Evolutionary conservation across 2,329 filamentous ascomycete species (phyloP).

Genomic region (Ascochyta lentis): DNA sequence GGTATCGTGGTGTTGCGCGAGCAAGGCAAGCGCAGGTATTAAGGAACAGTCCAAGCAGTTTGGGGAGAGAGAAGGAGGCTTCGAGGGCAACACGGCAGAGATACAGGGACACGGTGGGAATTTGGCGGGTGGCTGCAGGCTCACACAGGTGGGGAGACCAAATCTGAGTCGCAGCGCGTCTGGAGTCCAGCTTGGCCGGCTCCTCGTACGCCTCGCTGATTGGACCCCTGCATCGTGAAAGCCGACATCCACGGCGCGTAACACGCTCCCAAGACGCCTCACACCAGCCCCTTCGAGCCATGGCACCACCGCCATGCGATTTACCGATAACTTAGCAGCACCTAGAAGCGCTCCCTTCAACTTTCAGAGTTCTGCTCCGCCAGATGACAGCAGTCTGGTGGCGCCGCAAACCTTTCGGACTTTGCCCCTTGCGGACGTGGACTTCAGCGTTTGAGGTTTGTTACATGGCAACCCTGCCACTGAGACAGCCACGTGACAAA

Average conservation of each 20-base stretch:
- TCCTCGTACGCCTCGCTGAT: slow-evolving; percentile 35
- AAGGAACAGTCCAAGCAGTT: slow-evolving; percentile 29
- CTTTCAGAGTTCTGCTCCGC: slow-evolving; percentile 6
- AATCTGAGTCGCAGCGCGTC: slow-evolving; percentile 48
- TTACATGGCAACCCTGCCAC: slow-evolving; percentile 43
- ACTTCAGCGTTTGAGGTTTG: slow-evolving; percentile 46
- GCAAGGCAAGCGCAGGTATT: slow-evolving; percentile 28
- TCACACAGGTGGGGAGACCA: slow-evolving; percentile 45
- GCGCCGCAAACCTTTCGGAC: slow-evolving; percentile 15
- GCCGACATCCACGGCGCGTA: slow-evolving; percentile 44
- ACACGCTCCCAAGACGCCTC: slow-evolving; percentile 28
- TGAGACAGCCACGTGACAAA: slow-evolving; percentile 48
- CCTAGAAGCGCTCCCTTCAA: slow-evolving; percentile 24
- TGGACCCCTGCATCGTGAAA: slow-evolving; percentile 36
- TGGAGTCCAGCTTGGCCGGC: slow-evolving; percentile 44
- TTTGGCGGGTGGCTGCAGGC: slow-evolving; percentile 47
- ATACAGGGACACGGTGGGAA: slow-evolving; percentile 38
- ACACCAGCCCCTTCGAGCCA: slow-evolving; percentile 34
- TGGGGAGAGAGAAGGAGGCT: slow-evolving; percentile 32
- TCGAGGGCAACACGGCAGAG: slow-evolving; percentile 38
- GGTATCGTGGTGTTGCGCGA: slow-evolving; percentile 16
- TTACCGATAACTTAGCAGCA: slow-evolving; percentile 14
- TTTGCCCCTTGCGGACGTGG: slow-evolving; percentile 23
- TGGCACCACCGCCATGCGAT: slow-evolving; percentile 38
- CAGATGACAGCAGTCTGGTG: slow-evolving; percentile 22